These are phyloP conservation scores for Fusarium sp. DNA, from an alignment of 2,329 filamentous ascomycete genomes.

Conservation along the genomic window DNA sequence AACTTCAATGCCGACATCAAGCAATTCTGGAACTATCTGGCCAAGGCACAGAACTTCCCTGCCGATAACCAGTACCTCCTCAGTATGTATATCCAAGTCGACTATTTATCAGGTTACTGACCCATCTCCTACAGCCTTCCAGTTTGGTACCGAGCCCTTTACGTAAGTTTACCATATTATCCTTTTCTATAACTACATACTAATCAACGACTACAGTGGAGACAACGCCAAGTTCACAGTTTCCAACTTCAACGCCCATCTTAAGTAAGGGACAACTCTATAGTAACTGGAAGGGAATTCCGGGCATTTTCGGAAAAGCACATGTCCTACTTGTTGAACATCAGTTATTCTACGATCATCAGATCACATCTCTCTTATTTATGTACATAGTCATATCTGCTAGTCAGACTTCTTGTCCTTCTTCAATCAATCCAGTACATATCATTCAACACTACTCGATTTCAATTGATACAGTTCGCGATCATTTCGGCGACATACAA, in stretches of 20 bases:
- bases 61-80: slow-evolving; percentile 13
- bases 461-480: background rate
- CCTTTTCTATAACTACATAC: background rate
- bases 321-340: background rate
- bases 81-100: background rate
- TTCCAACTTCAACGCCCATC: slow-evolving; percentile 15
- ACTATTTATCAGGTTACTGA: background rate
- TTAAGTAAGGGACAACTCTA: background rate
- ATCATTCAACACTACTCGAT: background rate
- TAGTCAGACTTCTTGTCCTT: background rate
- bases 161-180: background rate
- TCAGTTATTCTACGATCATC: background rate
- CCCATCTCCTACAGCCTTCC: background rate
- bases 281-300: fast-evolving
- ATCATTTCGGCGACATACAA: background rate
- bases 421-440: background rate
- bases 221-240: slow-evolving; percentile 2
- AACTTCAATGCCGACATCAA: slow-evolving; percentile 21
- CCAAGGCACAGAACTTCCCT: slow-evolving; percentile 1
- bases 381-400: background rate
- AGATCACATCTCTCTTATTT: background rate
- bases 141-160: slow-evolving; percentile 16
- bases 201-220: background rate
- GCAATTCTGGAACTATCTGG: slow-evolving; percentile 17
- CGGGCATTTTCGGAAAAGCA: background rate